Base-by-base conservation (phyloP, 805 yeast genomes). In the Candida multigemmis region DNA sequence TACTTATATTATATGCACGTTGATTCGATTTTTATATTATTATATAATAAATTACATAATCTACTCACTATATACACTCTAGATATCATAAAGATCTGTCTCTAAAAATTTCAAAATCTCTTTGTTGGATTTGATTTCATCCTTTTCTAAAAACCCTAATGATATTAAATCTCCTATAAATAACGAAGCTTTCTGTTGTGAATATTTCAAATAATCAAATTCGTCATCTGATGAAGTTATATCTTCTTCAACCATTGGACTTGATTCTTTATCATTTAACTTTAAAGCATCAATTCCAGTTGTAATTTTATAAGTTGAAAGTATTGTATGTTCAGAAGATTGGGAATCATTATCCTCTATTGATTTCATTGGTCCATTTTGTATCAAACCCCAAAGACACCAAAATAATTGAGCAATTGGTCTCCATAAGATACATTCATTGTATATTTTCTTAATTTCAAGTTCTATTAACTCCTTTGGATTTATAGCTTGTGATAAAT, bases 361-460 rank as follows among this genome's bases (percentile, higher is more conserved):
- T 36, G 23, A 27, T 32, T 37, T 48, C 26, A 42, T 26, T n/a
- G 59, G 65, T 26, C 54, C 85, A 38, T 79, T 74, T 49, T 84
- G 94, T 18, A 91, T 69, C 22, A 91, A 66, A 1, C 94, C 97
- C 98, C 98, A 89, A 15, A 87, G 46, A 4, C 79, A 68, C 98
- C 98, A 89, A 45, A 68, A 72, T 7, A 82, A 61, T 25, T 79
- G 79, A 13, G 74, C 89, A 0, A 84, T 61, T 1, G 93, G 74
- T 43, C 96, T 68, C 95, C 96, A 89, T 29, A 65, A 62, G 2
- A 72, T 56, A 16, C 77, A 68, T 35, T 83, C 84, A 40, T 78
- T 74, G 42, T 71, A 72, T 22, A 85, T 50, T 25, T 58, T 49
- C 26, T 64, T 68, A 8, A 77, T 55, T 35, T 63, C 68, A 28